Evolutionary conservation across 306 rosid genomes (phyloP), one percentile per base, ranked within the genome.

Genomic region (Dryas octopetala): DNA sequence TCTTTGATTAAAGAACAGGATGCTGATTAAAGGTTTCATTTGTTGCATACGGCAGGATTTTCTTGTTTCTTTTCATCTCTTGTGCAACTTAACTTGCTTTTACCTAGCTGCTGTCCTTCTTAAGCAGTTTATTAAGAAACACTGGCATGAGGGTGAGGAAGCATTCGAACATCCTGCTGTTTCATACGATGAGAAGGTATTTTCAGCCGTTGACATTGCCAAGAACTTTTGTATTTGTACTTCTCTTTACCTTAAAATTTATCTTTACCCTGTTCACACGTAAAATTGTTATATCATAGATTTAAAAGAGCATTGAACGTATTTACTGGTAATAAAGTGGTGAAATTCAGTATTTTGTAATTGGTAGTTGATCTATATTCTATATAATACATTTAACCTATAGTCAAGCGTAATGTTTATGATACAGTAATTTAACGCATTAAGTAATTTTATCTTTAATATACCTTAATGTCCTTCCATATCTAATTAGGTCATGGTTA

Each of bases 61-160:
- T 72, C 15, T 73, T 65, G 38, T 32, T 74, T n/a, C 50, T 48
- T 71, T 57, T 38, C 6, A 51, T 43, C 13, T 67, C 70, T 82
- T 91, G 90, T 81, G 73, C 73, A 76, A 81, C 65, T 95, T 95
- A 78, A 95, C 97, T 26, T 55, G 54, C 79, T 66, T 55, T 76
- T 83, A 95, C 98, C 83, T 95, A 95, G 98, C 98, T 83, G 97
- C 98, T 40, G 97, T 95, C 78, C 97, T 95, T 84, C 88, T 95
- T 32, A 95, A 91, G 87, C 97, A 91, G 81, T 90, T 90, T 48
- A 89, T 95, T 66, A 91, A 90, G 78, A 95, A 85, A 86, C 98
- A 90, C 80, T 95, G 98, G 98, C 89, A 89, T 76, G 97, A 91
- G 85, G 91, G 76, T 55, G 98, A 91, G 28, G 97, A 91, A 51